Percentiles rank a stretch among this genome's conserved stretches.
These are phyloP conservation scores for Phytophthora quininea DNA, from an alignment of 352 stramenopile genomes.

Conservation along the genomic window DNA sequence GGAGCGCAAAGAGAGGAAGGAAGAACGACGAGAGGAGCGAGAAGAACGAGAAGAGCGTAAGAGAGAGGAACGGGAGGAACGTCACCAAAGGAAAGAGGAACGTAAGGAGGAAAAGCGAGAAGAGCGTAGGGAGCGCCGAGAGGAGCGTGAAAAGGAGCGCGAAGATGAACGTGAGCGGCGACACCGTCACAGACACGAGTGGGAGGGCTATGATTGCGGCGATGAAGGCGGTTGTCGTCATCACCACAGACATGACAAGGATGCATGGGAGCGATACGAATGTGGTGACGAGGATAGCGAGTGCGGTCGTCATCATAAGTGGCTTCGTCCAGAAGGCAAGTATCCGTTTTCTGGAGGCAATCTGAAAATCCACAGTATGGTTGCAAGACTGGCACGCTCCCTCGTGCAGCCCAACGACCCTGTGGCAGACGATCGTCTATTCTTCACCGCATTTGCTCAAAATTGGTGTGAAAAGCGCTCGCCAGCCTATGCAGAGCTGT, in stretches of 20 bases:
- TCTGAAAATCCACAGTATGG: constrained; percentile 27
- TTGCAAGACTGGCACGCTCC: constrained; percentile 32
- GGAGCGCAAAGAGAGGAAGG: neutral
- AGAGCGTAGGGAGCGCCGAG: constrained; percentile 5
- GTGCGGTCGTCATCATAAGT: constrained; percentile 13
- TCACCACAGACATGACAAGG: constrained; percentile 1
- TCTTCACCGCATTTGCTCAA: constrained; percentile 75
- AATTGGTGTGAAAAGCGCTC: constrained; percentile 69
- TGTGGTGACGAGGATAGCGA: neutral
- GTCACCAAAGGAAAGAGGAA: too few relatives aligned
- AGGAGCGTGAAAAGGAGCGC: constrained; percentile 14
- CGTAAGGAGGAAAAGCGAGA: too few relatives aligned
- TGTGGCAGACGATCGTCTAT: constrained; percentile 54
- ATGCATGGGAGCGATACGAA: constrained; percentile 3
- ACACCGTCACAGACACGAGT: constrained; percentile 13
- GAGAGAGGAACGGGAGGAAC: too few relatives aligned
- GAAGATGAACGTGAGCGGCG: constrained; percentile 3
- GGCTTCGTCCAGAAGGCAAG: constrained; percentile 12
- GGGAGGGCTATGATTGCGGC: constrained; percentile 16
- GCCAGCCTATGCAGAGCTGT: constrained; percentile 47
- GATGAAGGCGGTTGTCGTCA: too few relatives aligned
- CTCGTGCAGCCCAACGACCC: constrained; percentile 26
- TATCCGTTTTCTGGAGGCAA: constrained; percentile 37
- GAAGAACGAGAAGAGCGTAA: too few relatives aligned
- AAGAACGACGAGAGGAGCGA: too few relatives aligned